Base-by-base conservation (phyloP, 768 basidiomycete genomes). In the Rhodotorula paludigena region DNA sequence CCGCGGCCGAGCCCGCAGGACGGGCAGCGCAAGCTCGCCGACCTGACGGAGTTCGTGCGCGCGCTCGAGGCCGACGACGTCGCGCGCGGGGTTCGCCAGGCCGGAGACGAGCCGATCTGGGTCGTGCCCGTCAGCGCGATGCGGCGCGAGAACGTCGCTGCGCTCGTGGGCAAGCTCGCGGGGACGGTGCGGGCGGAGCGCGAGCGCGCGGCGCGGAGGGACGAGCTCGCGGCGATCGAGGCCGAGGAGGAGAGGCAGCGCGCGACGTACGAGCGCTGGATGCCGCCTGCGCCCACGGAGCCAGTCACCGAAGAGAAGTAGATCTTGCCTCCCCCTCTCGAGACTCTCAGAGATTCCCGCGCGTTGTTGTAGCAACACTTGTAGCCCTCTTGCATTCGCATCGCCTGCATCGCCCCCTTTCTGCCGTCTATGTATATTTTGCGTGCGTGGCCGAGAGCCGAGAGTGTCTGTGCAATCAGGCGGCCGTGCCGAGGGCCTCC, bases 51-150 rank as follows among this genome's bases (percentile, higher is more conserved):
- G 30, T 56, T 25, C 32, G 63, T 61, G n/a, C 32, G 30, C 36
- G 32, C 36, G 10, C 36, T 54, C 28, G 48, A 60, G 41, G 45
- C 7, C 21, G 57, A 54, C 32, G 48, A 64, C 64, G 33, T 69
- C 0, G 47, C n/a, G 32, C 87, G 87, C 0, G 76, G 77, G 68
- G 74, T 73, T 1, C 81, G 83, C 67, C n/a, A n/a, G n/a, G 83
- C 86, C 82, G 25, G n/a, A 25, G 71, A 64, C 48, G 63, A 59
- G 53, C 60, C 32, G 65, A 59, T 48, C 60, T 74, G 64, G 70
- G 85, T 96, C 32, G 83, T 96, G 7, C 88, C 92, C 0, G 81
- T 86, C 20, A 92, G 90, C 32, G 94, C 87, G 21, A 96, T 93
- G 81, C 89, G 82, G 77, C 86, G 86, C 68, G 85, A 90, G 78